phyloP scores from a whole-genome alignment of 2,329 filamentous ascomycete species.

The Westerdykella sp. region DNA sequence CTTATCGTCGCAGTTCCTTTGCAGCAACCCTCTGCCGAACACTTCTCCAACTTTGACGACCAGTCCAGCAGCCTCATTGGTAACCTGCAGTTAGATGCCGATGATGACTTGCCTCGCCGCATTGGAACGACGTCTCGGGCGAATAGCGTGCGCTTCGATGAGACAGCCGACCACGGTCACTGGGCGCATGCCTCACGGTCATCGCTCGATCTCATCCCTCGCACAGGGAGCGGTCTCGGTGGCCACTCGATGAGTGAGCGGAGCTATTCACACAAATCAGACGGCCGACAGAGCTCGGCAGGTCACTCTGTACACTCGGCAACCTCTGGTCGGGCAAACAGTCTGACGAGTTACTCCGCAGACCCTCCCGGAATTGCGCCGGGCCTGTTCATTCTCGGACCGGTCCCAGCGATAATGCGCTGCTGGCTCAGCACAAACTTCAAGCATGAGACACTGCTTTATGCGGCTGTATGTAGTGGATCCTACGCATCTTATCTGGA shows the following conservation, averaged over 20 bases:
- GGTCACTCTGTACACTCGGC: constrained; percentile 75
- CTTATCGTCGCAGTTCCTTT: constrained; percentile 57
- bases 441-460: constrained; percentile 80
- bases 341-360: constrained; percentile 57
- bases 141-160: constrained; percentile 96
- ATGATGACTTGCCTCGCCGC: constrained; percentile 71
- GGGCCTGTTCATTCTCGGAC: constrained; percentile 76
- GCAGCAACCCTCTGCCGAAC: constrained; percentile 71
- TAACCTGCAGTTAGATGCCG: constrained; percentile 76
- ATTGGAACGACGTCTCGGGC: constrained; percentile 84
- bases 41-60: constrained; percentile 87
- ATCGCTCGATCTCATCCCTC: constrained; percentile 73
- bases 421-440: constrained; percentile 93
- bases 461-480: constrained; percentile 87
- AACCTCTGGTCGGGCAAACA: constrained; percentile 76
- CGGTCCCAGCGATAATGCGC: constrained; percentile 87
- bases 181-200: constrained; percentile 79
- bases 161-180: constrained; percentile 86
- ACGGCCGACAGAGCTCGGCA: constrained; percentile 90
- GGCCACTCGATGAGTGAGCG: constrained; percentile 80
- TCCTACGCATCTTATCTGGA: constrained; percentile 85
- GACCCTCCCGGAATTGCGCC: constrained; percentile 72
- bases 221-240: constrained; percentile 74
- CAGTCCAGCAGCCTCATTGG: constrained; percentile 73
- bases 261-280: constrained; percentile 88